Conservation (phyloP, 331 rosid species). For the Acacia pycnantha region DNA sequence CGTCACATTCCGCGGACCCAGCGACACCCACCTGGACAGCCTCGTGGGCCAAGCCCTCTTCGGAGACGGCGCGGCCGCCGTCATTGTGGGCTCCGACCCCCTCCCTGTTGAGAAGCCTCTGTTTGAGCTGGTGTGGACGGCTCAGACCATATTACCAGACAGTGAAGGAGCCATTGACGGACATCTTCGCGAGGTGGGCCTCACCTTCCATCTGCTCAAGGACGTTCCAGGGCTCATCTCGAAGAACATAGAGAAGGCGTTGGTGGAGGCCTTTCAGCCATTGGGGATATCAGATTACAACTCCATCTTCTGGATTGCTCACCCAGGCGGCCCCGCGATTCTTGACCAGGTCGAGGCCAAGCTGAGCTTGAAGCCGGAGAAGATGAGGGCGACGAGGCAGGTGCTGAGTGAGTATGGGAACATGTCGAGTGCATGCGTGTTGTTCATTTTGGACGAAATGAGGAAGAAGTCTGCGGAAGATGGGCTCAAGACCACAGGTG, state of each 20-base stretch:
- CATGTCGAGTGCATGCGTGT: conserved; percentile 68
- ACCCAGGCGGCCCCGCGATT: not conserved
- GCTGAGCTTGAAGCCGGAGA: not conserved
- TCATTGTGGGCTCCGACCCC: not conserved
- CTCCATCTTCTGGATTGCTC: not conserved
- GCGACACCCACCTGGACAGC: not conserved
- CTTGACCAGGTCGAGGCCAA: not conserved
- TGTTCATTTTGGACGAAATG: conserved; percentile 61
- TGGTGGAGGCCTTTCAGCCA: not conserved
- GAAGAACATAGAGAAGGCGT: not conserved
- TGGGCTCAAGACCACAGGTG: conserved; percentile 37
- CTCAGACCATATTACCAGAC: not conserved
- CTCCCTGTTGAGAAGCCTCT: not conserved
- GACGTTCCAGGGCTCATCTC: not conserved
- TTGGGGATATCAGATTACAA: not conserved
- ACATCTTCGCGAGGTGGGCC: not conserved
- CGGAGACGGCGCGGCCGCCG: not conserved
- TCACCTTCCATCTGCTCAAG: not conserved
- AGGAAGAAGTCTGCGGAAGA: conserved; percentile 41
- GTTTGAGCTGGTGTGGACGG: not conserved
- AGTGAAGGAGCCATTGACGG: not conserved
- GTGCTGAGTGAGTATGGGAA: conserved; percentile 57
- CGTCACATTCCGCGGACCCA: not conserved
- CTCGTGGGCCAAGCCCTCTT: not conserved
- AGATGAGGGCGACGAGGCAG: conserved; percentile 24